Percentiles rank a stretch among this genome's conserved stretches.
These are phyloP conservation scores for Nakazawaea siamensis DNA, from an alignment of 805 yeast species.

Conservation along the genomic window DNA sequence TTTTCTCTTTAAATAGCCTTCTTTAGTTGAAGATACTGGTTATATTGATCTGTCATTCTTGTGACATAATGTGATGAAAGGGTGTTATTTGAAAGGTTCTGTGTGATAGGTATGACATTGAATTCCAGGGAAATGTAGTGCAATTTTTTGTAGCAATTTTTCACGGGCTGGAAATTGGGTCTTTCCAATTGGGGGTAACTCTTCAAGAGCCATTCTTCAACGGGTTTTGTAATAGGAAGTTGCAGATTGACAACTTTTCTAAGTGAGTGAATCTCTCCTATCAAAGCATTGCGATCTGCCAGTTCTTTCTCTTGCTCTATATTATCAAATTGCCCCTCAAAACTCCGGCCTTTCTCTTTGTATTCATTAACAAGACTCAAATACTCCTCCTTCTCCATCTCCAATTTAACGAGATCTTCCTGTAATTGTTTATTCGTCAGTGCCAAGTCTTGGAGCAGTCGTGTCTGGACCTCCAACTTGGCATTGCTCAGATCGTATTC, in stretches of 20 bases:
- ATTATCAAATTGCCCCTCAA: slow-evolving; percentile 23
- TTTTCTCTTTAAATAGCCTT: no score
- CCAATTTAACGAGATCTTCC: slow-evolving; percentile 12
- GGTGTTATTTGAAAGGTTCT: no score
- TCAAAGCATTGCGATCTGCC: slow-evolving; percentile 25
- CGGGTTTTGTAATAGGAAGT: no score
- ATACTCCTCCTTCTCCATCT: slow-evolving; percentile 15
- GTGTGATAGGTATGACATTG: no score
- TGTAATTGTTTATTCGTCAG: slow-evolving; percentile 15
- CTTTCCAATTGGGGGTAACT: no score
- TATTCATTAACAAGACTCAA: slow-evolving; percentile 17
- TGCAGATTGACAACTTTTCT: slow-evolving; percentile 23
- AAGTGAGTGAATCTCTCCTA: slow-evolving; percentile 37
- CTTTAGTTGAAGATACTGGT: no score
- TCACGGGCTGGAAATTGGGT: no score
- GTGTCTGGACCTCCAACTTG: slow-evolving; percentile 15
- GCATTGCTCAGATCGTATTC: slow-evolving; percentile 23
- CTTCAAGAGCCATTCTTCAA: no score
- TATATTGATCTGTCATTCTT: background rate
- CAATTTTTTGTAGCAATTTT: no score
- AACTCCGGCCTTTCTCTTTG: slow-evolving; percentile 18
- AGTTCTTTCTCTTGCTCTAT: slow-evolving; percentile 25
- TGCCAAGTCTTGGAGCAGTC: slow-evolving; percentile 18
- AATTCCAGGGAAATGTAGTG: no score
- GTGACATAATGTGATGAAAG: background rate